Percentiles rank a stretch among this genome's conserved stretches.
Conservation (phyloP, 148 eudicot genomes). For the Cornus controversa region DNA sequence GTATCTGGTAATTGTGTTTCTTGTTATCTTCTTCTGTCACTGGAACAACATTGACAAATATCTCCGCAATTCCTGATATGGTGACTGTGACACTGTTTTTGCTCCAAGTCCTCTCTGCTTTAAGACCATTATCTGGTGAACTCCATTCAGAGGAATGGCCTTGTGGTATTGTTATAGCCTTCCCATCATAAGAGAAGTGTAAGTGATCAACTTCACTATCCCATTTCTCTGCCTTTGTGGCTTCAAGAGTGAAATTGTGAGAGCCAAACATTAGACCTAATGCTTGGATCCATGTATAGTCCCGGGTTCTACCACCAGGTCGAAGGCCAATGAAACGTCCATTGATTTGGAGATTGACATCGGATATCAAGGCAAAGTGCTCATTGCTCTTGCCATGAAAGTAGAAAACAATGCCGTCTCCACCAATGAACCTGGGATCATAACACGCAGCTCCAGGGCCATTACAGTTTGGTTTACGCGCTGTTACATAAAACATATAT, state of each 20-base stretch:
- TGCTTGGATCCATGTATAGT: constrained; percentile 29
- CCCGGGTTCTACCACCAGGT: constrained; percentile 16
- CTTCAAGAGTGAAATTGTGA: constrained; percentile 32
- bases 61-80: constrained; percentile 20
- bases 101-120: constrained; percentile 24
- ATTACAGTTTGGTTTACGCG: constrained; percentile 22
- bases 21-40: constrained; percentile 23
- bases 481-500: background rate
- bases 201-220: constrained; percentile 28
- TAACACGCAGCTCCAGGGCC: constrained; percentile 24
- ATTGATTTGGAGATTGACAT: constrained; percentile 19
- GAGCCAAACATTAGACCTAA: constrained; percentile 23
- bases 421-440: constrained; percentile 27
- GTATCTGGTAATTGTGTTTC: constrained; percentile 35
- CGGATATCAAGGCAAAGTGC: constrained; percentile 24
- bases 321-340: constrained; percentile 27
- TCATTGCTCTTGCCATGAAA: constrained; percentile 28
- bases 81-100: constrained; percentile 24
- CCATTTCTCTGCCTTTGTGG: constrained; percentile 28
- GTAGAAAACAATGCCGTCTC: constrained; percentile 27
- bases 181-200: constrained; percentile 25
- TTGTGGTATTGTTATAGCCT: constrained; percentile 11
- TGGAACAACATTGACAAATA: constrained; percentile 28
- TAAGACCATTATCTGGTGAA: constrained; percentile 20
- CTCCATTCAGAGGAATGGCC: constrained; percentile 22